A percentile compares a stretch with the other conserved stretches of the same genome.
These are phyloP conservation scores for Brasenia schreberi DNA, from an alignment of 164 flowering plant genomes.

Conservation along the genomic window DNA sequence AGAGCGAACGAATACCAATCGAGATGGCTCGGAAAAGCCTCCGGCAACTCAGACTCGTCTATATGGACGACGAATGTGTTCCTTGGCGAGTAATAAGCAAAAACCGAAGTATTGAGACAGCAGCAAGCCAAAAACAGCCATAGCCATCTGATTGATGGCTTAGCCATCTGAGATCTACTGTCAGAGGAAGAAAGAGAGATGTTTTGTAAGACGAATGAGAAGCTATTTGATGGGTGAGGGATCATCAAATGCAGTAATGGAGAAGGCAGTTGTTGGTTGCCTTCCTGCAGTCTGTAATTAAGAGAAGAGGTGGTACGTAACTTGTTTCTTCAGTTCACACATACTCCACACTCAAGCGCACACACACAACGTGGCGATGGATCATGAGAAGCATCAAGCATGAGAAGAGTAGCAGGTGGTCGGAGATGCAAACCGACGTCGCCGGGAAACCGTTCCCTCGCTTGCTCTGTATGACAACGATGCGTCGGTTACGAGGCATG, in stretches of 20 bases:
- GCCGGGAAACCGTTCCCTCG: too few relatives aligned
- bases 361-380: too few relatives aligned
- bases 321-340: neutral
- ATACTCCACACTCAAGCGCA: too few relatives aligned
- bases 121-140: neutral
- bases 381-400: too few relatives aligned
- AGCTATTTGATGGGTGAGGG: neutral
- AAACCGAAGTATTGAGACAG: neutral
- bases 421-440: too few relatives aligned
- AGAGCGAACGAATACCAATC: constrained; percentile 5
- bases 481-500: too few relatives aligned
- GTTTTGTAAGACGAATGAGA: neutral
- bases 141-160: neutral
- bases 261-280: neutral
- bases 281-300: neutral
- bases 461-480: too few relatives aligned
- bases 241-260: neutral
- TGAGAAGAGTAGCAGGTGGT: too few relatives aligned
- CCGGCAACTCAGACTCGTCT: constrained; percentile 18
- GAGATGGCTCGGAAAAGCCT: constrained; percentile 7
- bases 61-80: constrained; percentile 20
- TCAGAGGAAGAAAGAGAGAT: neutral
- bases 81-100: neutral
- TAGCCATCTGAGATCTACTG: neutral
- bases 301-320: neutral